Percentiles rank a stretch among this genome's conserved stretches.
phyloP scores from a whole-genome alignment of 352 stramenopile species.

The Thraustochytrium striatum region DNA sequence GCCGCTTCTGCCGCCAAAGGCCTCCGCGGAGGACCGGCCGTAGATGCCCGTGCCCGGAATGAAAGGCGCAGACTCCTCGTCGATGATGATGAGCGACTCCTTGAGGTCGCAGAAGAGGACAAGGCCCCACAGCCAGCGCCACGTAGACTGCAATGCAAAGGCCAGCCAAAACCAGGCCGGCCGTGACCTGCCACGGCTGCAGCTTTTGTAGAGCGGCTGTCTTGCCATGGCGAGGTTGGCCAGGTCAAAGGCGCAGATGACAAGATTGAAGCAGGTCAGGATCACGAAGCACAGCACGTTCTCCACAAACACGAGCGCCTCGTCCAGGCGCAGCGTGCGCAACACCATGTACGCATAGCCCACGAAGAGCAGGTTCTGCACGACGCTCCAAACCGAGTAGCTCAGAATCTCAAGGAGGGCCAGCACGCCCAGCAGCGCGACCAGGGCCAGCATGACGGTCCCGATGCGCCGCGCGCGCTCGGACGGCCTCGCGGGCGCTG shows the following conservation, averaged over 20 bases:
- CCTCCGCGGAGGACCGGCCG: neutral
- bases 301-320: constrained; percentile 17
- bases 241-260: neutral
- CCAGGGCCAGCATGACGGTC: neutral
- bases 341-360: neutral
- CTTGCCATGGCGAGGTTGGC: neutral
- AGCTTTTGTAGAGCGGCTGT: constrained; percentile 14
- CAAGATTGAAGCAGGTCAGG: neutral
- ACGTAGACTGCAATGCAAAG: neutral
- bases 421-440: neutral
- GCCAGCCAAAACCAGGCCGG: neutral
- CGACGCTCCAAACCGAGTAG: constrained; percentile 24
- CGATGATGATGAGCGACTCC: neutral
- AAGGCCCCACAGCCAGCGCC: neutral
- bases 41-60: neutral
- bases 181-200: neutral
- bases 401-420: neutral
- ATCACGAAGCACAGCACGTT: constrained; percentile 22
- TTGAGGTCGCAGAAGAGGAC: constrained; percentile 15
- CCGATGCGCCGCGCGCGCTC: neutral
- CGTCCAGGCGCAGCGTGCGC: neutral
- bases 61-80: constrained; percentile 28
- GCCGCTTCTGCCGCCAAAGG: neutral
- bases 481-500: constrained; percentile 7
- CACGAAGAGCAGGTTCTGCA: constrained; percentile 35